phyloP scores from a whole-genome alignment of 2,329 filamentous ascomycete species.

The Xylariaceae sp. region DNA sequence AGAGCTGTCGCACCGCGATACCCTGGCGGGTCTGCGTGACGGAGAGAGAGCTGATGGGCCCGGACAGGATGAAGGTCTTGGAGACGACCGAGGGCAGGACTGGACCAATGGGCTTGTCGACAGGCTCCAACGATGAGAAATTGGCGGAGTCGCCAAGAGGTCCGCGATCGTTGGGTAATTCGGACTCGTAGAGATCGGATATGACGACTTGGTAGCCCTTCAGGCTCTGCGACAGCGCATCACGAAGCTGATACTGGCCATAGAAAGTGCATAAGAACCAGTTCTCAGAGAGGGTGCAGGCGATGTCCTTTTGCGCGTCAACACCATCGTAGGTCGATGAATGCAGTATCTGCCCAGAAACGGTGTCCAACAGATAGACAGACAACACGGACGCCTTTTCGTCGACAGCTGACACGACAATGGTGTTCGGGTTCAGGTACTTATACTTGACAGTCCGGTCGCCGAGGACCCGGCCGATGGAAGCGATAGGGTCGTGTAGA shows the following conservation, averaged over 20 bases:
- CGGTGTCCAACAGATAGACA: constrained; percentile 76
- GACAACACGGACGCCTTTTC: constrained; percentile 55
- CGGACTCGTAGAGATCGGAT: constrained; percentile 86
- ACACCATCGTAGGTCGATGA: constrained; percentile 66
- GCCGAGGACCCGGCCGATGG: constrained; percentile 88
- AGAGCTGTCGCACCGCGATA: constrained; percentile 75
- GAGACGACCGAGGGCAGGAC: constrained; percentile 69
- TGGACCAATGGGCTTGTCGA: constrained; percentile 48
- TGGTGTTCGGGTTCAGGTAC: constrained; percentile 83
- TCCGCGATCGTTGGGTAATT: constrained; percentile 76
- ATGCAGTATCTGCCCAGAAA: constrained; percentile 76
- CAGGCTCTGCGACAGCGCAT: constrained; percentile 50
- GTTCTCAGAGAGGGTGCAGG: constrained; percentile 82
- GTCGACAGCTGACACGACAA: constrained; percentile 66
- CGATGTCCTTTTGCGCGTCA: constrained; percentile 66
- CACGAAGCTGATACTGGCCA: constrained; percentile 52
- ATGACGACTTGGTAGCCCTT: constrained; percentile 84
- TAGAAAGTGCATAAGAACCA: constrained; percentile 88
- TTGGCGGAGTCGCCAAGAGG: constrained; percentile 64
- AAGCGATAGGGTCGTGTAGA: constrained; percentile 79
- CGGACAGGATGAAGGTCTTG: constrained; percentile 74
- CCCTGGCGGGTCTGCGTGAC: constrained; percentile 90
- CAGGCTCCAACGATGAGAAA: constrained; percentile 70
- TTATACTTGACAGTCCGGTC: constrained; percentile 95
- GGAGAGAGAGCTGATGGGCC: constrained; percentile 71